Evolutionary conservation across 768 basidiomycete genomes (phyloP).

Genomic region (Cystobasidium ongulense): DNA sequence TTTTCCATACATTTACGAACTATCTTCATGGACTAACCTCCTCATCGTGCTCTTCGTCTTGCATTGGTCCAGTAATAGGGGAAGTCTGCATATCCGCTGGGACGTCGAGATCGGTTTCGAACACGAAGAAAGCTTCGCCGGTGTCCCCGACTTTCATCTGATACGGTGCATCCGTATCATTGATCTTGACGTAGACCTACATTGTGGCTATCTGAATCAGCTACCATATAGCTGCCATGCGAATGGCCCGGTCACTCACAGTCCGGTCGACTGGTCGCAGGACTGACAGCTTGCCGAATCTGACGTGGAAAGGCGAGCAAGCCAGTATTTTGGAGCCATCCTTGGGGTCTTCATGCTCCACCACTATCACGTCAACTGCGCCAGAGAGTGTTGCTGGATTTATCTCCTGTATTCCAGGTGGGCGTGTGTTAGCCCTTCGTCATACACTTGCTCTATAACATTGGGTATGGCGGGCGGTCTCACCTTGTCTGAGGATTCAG

Average conservation of each 20-base stretch:
- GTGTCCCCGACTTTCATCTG: conserved; percentile 98
- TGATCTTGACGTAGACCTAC: conserved; percentile 80
- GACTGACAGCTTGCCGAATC: conserved; percentile 96
- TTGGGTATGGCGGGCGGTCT: background rate
- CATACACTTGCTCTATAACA: background rate
- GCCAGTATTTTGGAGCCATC: conserved; percentile 55
- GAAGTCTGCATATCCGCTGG: conserved; percentile 88
- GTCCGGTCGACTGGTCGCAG: conserved; percentile 88
- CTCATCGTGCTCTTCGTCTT: conserved; percentile 39
- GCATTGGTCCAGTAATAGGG: conserved; percentile 57
- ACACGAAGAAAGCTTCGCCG: conserved; percentile 97
- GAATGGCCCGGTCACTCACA: conserved; percentile 48
- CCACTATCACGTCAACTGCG: conserved; percentile 97
- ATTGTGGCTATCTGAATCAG: background rate
- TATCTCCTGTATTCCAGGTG: conserved; percentile 47
- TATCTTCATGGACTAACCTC: background rate
- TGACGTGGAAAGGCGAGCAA: conserved; percentile 92
- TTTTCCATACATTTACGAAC: background rate
- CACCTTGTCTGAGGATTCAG: conserved; percentile 27
- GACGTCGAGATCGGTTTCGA: conserved; percentile 90
- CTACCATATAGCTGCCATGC: no score
- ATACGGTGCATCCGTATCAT: conserved; percentile 77
- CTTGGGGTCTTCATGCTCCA: conserved; percentile 59
- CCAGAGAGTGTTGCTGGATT: conserved; percentile 96
- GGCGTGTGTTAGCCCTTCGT: background rate